phyloP scores from a whole-genome alignment of 202 grass and related monocot species.

The Schoenoplectus tabernaemontani region DNA sequence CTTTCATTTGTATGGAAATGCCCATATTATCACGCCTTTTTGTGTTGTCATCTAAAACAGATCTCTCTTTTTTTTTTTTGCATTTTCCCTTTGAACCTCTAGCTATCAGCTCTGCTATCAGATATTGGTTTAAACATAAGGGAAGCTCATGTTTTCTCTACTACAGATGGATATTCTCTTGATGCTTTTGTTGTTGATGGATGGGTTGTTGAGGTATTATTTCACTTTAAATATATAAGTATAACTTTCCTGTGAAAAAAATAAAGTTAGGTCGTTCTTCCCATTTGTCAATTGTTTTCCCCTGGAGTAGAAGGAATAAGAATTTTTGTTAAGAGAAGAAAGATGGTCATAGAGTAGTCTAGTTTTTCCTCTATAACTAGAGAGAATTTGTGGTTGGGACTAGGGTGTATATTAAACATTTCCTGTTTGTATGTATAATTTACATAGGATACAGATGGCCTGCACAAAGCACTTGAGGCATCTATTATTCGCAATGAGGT shows the following conservation, averaged over 20 bases:
- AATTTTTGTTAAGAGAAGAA: slow-evolving; percentile 10
- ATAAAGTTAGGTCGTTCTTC: not conserved
- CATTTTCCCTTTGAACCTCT: slow-evolving; percentile 16
- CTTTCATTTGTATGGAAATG: not conserved
- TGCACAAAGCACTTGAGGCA: slow-evolving; percentile 48
- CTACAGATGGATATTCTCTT: slow-evolving; percentile 69
- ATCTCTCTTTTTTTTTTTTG: slow-evolving; percentile 4
- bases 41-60: slow-evolving; percentile 6
- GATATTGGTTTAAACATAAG: slow-evolving; percentile 79
- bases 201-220: slow-evolving; percentile 55
- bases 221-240: slow-evolving; percentile 5
- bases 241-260: not conserved
- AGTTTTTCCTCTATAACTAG: not conserved
- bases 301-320: not conserved
- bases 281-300: not conserved
- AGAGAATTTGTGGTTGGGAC: not conserved
- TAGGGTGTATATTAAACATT: slow-evolving; percentile 27
- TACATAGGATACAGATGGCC: slow-evolving; percentile 43
- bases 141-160: slow-evolving; percentile 89
- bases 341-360: not conserved
- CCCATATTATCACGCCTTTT: slow-evolving; percentile 1
- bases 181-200: slow-evolving; percentile 76
- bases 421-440: slow-evolving; percentile 31
- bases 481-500: slow-evolving; percentile 58
- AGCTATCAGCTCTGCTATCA: slow-evolving; percentile 66